Conservation (phyloP, 1,139 yeast species). For the Waltiozyma sp. region DNA sequence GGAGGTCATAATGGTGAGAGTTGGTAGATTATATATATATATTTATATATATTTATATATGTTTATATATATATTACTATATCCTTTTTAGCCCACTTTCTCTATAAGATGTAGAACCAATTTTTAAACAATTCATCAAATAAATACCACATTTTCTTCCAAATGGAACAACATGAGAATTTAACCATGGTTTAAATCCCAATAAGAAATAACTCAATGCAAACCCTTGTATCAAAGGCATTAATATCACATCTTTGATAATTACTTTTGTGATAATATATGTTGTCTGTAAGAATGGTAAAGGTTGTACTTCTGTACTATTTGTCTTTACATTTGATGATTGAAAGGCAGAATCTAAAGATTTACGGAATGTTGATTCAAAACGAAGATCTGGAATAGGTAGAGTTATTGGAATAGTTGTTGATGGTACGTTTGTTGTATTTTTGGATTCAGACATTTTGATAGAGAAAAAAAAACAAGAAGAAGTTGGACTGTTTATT, state of each 20-base stretch:
- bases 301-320: not conserved
- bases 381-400: slow-evolving; percentile 57
- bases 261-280: slow-evolving; percentile 42
- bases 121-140: slow-evolving; percentile 1
- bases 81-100: no score
- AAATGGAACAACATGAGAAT: slow-evolving; percentile 10
- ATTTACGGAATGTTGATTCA: slow-evolving; percentile 44
- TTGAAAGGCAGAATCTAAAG: slow-evolving; percentile 23
- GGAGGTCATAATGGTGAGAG: slow-evolving; percentile 20
- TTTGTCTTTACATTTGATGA: no score
- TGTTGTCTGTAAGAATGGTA: slow-evolving; percentile 17
- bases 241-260: slow-evolving; percentile 50
- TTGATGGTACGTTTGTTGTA: no score
- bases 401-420: slow-evolving; percentile 8
- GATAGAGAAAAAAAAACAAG: no score
- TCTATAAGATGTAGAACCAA: no score
- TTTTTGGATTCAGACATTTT: no score
- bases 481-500: no score
- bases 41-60: no score
- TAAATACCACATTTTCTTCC: slow-evolving; percentile 19
- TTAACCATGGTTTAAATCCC: slow-evolving; percentile 31
- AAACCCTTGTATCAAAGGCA: slow-evolving; percentile 58
- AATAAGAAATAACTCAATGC: slow-evolving; percentile 32
- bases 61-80: no score
- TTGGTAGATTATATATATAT: slow-evolving; percentile 7